Evolutionary conservation across 495 filamentous ascomycete species (phyloP), one percentile per base, ranked within the genome.

Genomic region (Aspergillus mulundensis): DNA sequence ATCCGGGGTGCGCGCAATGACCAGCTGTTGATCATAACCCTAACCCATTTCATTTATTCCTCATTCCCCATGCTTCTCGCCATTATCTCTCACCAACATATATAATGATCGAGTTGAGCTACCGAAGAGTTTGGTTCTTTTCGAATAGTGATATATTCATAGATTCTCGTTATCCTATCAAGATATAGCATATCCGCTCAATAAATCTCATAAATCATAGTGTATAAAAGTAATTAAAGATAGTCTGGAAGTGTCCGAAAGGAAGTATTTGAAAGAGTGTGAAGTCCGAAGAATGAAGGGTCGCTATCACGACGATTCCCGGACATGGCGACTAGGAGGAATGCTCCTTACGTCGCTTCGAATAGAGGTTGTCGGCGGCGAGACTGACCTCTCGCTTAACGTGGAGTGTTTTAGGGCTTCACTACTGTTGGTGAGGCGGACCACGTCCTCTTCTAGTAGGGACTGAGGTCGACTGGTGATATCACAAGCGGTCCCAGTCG

Each of bases 401-500:
- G 53, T 49, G 2, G 45, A 34, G n/a, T 30, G 3, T 19, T 56
- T 14, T 6, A 55, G 38, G n/a, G 25, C 19, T 8, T 20, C 44
- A 40, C 44, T 48, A 12, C 18, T 44, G 32, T 42, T 48, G 25
- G 34, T 55, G 21, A 55, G 45, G 30, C 40, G 44, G 5, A 42
- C 18, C 10, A 41, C 46, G 5, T 49, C 54, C 3, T 7, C 16
- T n/a, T 34, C 23, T 1, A 32, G 49, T 5, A 42, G 50, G 14
- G 18, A 38, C 15, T 38, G 50, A 21, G 21, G 12, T 34, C n/a
- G 36, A 28, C 53, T 54, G 4, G 45, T 48, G 28, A 57, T 45
- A 24, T 50, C 25, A 20, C 21, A 57, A 1, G 28, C 25, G 32
- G 32, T 57, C 7, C 46, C 46, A 2, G 50, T 38, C 4, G 38